phyloP scores from a whole-genome alignment of 768 basidiomycete genomes.

The Suillus placidus region DNA sequence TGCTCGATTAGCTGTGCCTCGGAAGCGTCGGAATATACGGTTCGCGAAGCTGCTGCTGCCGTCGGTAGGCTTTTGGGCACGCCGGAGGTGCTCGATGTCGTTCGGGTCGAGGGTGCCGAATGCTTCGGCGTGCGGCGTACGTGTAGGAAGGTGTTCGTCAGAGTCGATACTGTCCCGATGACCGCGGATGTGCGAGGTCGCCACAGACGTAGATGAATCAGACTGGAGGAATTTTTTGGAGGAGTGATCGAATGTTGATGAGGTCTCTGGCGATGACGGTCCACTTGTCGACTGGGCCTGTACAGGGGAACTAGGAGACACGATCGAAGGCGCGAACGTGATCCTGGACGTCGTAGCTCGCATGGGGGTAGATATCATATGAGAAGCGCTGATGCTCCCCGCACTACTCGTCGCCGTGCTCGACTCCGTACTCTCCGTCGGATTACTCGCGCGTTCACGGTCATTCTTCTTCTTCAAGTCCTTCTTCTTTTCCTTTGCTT shows the following conservation, averaged over 20 bases:
- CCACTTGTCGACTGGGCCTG: slow-evolving; percentile 16
- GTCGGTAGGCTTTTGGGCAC: slow-evolving; percentile 32
- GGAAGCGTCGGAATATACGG: slow-evolving; percentile 29
- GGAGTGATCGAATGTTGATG: slow-evolving; percentile 13
- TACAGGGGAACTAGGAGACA: slow-evolving; percentile 19
- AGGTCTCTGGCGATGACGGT: slow-evolving; percentile 25
- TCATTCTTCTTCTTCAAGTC: slow-evolving; percentile 29
- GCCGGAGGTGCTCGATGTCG: slow-evolving; percentile 48
- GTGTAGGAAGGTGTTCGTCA: slow-evolving; percentile 36
- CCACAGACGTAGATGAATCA: slow-evolving; percentile 9
- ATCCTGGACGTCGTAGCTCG: slow-evolving; percentile 16
- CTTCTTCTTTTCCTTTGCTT: slow-evolving; percentile 33
- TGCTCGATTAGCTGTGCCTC: slow-evolving; percentile 15
- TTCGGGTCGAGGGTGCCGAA: slow-evolving; percentile 61
- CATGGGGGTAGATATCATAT: slow-evolving; percentile 15
- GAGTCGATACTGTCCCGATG: slow-evolving; percentile 33
- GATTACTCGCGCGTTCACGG: slow-evolving; percentile 26
- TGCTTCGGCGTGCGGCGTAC: slow-evolving; percentile 65
- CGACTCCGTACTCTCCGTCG: slow-evolving; percentile 36
- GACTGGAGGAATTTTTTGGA: slow-evolving; percentile 10
- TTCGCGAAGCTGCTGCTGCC: slow-evolving; percentile 20
- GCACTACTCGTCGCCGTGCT: slow-evolving; percentile 33
- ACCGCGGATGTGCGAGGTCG: slow-evolving; percentile 14
- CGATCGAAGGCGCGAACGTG: slow-evolving; percentile 20
- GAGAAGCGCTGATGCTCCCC: slow-evolving; percentile 25